These are phyloP conservation scores for Fusarium staphyleae DNA, from an alignment of 2,329 filamentous ascomycete genomes.

Conservation along the genomic window DNA sequence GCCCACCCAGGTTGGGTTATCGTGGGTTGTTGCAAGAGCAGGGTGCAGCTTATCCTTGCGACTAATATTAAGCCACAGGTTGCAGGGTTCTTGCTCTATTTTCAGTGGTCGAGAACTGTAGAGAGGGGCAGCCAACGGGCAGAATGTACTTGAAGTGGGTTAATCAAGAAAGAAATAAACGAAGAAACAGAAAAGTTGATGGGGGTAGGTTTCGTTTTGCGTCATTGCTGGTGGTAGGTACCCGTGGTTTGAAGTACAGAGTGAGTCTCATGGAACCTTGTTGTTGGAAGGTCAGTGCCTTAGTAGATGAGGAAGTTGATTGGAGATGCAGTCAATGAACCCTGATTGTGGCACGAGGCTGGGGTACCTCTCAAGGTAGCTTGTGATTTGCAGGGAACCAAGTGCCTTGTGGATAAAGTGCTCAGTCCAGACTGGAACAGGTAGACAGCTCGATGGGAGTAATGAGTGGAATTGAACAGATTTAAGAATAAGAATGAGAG, in stretches of 20 bases:
- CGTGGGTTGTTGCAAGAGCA: constrained; percentile 6
- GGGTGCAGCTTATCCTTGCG: constrained; percentile 10
- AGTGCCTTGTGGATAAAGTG: too few species aligned
- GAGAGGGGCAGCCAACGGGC: constrained; percentile 3
- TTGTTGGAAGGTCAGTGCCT: neutral
- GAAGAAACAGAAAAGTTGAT: neutral
- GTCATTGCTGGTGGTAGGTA: neutral
- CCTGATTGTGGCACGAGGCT: too few species aligned
- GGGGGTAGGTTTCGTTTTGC: neutral
- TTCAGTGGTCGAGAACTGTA: constrained; percentile 8
- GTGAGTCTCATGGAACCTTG: neutral
- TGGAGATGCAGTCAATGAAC: neutral
- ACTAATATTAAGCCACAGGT: constrained; percentile 7
- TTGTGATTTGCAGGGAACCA: neutral
- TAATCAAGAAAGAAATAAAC: neutral
- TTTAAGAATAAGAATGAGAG: constrained; percentile 5
- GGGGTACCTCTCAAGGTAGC: neutral
- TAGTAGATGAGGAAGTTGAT: neutral
- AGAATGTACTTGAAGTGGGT: neutral
- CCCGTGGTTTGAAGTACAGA: too few species aligned
- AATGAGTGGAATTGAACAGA: neutral
- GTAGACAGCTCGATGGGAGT: neutral
- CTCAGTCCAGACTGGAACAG: neutral
- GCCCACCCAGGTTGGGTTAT: constrained; percentile 1
- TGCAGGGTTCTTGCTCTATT: constrained; percentile 21